Evolutionary conservation across 441 rosid genomes (phyloP).

Genomic region (Gossypium trilobum): DNA sequence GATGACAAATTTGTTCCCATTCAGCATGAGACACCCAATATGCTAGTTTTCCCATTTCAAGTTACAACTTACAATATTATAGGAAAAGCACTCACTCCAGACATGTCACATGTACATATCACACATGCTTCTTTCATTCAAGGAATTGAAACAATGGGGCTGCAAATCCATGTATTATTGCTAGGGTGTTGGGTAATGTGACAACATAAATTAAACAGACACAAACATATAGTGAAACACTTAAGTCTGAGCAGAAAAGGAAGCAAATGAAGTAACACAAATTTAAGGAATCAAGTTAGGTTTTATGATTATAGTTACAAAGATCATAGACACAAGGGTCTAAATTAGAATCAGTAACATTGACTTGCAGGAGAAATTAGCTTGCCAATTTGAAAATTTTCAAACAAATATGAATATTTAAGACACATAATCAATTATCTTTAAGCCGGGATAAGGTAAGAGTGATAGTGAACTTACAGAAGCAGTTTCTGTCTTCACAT

Average conservation of each 20-base stretch:
- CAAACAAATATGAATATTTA: neutral
- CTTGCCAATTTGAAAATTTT: neutral
- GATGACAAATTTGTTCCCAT: neutral
- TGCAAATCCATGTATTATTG: neutral
- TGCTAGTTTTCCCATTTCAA: neutral
- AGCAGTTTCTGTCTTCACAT: constrained; percentile 38
- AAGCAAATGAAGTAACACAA: neutral
- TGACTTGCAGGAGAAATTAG: neutral
- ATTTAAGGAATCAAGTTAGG: constrained; percentile 1
- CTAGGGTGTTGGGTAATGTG: neutral
- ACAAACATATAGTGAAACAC: neutral
- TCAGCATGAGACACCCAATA: neutral
- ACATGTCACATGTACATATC: neutral
- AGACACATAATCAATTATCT: neutral
- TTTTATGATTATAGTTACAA: neutral
- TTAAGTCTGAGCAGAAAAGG: neutral
- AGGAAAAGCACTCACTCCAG: neutral
- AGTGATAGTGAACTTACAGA: constrained; percentile 26
- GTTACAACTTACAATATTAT: neutral
- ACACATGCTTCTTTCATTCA: neutral
- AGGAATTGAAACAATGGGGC: neutral
- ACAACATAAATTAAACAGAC: neutral
- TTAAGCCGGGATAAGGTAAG: neutral
- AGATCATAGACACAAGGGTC: neutral
- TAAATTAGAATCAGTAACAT: neutral